phyloP scores from a whole-genome alignment of 106 monocot species.

The Dendrobium huoshanense region DNA sequence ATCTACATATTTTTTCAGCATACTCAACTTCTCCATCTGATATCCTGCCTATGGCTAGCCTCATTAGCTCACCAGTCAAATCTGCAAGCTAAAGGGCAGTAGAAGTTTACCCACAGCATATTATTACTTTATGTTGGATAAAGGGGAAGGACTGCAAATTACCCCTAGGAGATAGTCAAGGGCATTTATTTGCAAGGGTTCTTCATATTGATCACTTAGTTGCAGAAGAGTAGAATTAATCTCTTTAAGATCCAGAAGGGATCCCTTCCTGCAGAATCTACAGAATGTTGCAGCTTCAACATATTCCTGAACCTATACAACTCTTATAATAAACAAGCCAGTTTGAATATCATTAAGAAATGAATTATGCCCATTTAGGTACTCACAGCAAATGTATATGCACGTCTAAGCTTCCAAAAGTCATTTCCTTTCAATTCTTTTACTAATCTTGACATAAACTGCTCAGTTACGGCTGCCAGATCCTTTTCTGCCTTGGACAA shows the following conservation, averaged over 20 bases:
- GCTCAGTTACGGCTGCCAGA: constrained; percentile 57
- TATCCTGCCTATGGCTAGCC: constrained; percentile 92
- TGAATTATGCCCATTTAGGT: background rate
- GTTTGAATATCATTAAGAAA: constrained; percentile 2
- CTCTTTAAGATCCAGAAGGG: constrained; percentile 53
- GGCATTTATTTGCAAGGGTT: constrained; percentile 69
- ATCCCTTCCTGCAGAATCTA: constrained; percentile 60
- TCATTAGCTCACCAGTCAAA: constrained; percentile 93
- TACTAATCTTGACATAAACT: constrained; percentile 78
- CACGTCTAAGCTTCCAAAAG: constrained; percentile 96
- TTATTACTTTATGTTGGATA: background rate
- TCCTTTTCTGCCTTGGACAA: constrained; percentile 83
- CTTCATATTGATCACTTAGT: constrained; percentile 38
- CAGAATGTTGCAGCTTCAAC: constrained; percentile 90
- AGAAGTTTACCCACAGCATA: background rate
- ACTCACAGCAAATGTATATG: constrained; percentile 81
- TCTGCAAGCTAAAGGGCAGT: constrained; percentile 62
- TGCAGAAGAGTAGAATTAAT: constrained; percentile 49
- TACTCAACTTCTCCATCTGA: constrained; percentile 96
- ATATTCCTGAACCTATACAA: constrained; percentile 85
- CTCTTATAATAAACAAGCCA: background rate
- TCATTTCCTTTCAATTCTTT: constrained; percentile 86
- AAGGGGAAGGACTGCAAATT: constrained; percentile 6
- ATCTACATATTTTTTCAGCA: constrained; percentile 78
- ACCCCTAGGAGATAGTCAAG: constrained; percentile 91